Conservation (phyloP, 805 yeast species). For the Clavispora asparagi region DNA sequence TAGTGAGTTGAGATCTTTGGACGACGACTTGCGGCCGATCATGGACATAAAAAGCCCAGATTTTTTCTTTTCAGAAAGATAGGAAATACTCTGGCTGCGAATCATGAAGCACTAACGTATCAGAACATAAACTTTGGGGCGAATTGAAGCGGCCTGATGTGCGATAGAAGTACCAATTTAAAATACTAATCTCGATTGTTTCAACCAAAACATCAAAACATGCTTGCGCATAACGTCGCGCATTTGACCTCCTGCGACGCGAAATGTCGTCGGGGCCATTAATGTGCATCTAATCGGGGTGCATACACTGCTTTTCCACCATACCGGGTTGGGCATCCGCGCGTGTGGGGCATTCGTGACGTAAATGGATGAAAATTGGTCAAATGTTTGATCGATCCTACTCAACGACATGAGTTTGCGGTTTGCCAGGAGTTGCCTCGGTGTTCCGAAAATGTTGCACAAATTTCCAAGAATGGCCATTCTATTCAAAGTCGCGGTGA, state of each 20-base stretch:
- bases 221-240: not conserved
- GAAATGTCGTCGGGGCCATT: not conserved
- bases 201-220: not conserved
- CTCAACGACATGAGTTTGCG: no score
- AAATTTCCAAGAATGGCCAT: no score
- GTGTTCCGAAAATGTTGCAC: no score
- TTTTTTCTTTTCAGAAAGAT: not conserved
- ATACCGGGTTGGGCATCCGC: no score
- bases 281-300: not conserved
- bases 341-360: no score
- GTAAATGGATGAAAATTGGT: no score
- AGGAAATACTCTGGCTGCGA: constrained; percentile 1
- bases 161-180: not conserved
- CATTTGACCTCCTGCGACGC: constrained; percentile 1
- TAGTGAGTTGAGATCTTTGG: not conserved
- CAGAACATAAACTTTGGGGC: not conserved
- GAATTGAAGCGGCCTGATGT: not conserved
- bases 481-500: no score
- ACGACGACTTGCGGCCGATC: not conserved
- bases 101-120: not conserved
- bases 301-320: not conserved
- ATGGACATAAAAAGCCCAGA: constrained; percentile 1
- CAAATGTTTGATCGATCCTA: no score
- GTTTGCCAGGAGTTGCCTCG: no score
- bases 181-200: not conserved